Base-by-base conservation (phyloP, 192 early-diverging fungal species). In the Backusella liffmaniae region DNA sequence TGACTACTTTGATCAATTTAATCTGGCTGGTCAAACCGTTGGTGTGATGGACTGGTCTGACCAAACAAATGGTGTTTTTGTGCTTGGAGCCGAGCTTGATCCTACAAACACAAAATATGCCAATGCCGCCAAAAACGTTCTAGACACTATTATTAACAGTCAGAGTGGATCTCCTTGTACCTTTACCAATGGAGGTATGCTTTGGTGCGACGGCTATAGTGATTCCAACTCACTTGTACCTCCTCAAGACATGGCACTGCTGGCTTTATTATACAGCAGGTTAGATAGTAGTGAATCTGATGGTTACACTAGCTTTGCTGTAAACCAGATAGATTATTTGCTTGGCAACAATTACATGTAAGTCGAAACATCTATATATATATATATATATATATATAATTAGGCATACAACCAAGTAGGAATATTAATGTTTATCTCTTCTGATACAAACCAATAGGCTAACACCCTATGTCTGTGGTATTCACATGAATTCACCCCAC, bases 391-490 rank as follows among this genome's bases (percentile, higher is more conserved):
- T 26, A 26, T 26, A 26, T 26, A 34, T 83, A 88, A 41, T 82
- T 88, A 2, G 85, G 87, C 67, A 73, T 76, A 66, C 88, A 90
- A 16, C 4, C 13, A 44, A 44, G 15, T 16, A 16, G 42, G 5
- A 4, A 15, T 62, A 87, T 84, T 5, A 86, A 85, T 21, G 16
- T 75, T 76, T 16, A 69, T 41, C 9, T 29, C 9, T 30, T 30
- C 12, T 56, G 51, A 29, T 66, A 16, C 8, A 21, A 26, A 79
- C 79, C 29, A 29, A 62, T 76, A 80, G 79, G 79, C 21, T 74
- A 34, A 86, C 87, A 10, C 87, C 89, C 1, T 89, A 89, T 81
- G 79, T 89, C 34, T 80, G 85, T 39, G 89, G 89, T 44, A 84
- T 89, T 3, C 87, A 89, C 56, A 76, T 80, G 72, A 90, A 90